A percentile compares a stretch with the other conserved stretches of the same genome.
Conservation (phyloP, 176 grass and related monocot species). For the Carex littledalei region DNA sequence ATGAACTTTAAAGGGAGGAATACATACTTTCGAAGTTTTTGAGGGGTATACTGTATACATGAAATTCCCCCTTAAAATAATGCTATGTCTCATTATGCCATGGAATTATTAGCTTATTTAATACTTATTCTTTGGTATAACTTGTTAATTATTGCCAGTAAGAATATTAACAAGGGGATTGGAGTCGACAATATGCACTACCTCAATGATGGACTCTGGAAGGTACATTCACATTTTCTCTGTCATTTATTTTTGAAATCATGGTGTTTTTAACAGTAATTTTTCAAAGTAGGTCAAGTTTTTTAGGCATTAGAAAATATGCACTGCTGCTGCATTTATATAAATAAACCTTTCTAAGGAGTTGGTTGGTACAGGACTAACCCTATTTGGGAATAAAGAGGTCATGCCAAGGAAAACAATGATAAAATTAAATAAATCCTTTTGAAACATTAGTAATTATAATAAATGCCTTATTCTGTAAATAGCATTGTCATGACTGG, state of each 20-base stretch:
- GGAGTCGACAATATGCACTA: slow-evolving; percentile 99
- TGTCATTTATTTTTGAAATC: background rate
- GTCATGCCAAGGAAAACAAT: background rate
- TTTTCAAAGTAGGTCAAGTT: background rate
- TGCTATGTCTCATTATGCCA: background rate
- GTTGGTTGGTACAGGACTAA: background rate
- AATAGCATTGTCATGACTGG: background rate
- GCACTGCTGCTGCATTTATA: background rate
- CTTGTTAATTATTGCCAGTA: slow-evolving; percentile 38
- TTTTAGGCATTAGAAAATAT: background rate
- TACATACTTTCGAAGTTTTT: no score
- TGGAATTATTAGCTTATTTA: slow-evolving; percentile 14
- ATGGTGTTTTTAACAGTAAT: background rate
- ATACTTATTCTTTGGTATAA: background rate
- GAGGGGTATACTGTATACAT: no score
- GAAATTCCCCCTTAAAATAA: no score
- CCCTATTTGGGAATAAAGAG: background rate
- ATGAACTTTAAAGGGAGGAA: no score
- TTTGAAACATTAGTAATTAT: background rate
- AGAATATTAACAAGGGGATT: slow-evolving; percentile 93
- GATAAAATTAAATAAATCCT: background rate
- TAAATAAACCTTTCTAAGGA: background rate
- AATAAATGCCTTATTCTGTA: background rate
- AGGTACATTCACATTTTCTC: slow-evolving; percentile 40
- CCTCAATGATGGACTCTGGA: slow-evolving; percentile 97